phyloP scores from a whole-genome alignment of 805 yeast genomes.

The Lipomyces japonicus region DNA sequence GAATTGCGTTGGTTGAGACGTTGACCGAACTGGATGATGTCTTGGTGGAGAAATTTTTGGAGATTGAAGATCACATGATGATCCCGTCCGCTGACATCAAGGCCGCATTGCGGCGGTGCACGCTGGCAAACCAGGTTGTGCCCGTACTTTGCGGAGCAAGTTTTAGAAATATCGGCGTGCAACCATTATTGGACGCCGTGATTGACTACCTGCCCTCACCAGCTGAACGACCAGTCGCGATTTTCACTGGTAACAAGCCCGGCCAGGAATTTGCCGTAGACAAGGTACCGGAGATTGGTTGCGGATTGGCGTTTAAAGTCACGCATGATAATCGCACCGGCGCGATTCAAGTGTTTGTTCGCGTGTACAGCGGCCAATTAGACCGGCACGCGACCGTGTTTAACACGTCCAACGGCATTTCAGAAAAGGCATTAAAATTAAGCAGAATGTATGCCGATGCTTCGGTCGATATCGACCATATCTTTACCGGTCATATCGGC shows the following conservation, averaged over 20 bases:
- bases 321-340: constrained; percentile 70
- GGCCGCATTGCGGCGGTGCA: constrained; percentile 59
- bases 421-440: constrained; percentile 62
- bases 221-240: constrained; percentile 47
- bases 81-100: constrained; percentile 57
- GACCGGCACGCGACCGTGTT: constrained; percentile 57
- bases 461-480: constrained; percentile 63
- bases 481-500: constrained; percentile 82
- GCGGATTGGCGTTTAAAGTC: constrained; percentile 89
- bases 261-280: constrained; percentile 2
- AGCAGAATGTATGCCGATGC: constrained; percentile 84
- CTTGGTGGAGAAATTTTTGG: constrained; percentile 72
- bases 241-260: constrained; percentile 6
- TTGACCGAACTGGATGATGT: constrained; percentile 78
- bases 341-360: constrained; percentile 77
- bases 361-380: constrained; percentile 82
- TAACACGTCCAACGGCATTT: constrained; percentile 67
- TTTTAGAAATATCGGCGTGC: constrained; percentile 89
- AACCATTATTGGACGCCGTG: constrained; percentile 84
- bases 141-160: constrained; percentile 94
- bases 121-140: constrained; percentile 53
- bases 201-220: constrained; percentile 81
- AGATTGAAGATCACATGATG: constrained; percentile 52
- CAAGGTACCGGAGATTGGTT: constrained; percentile 26
- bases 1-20: constrained; percentile 79